These are phyloP conservation scores for Tetracladium marchalianum DNA, from an alignment of 495 filamentous ascomycete genomes.

Conservation along the genomic window DNA sequence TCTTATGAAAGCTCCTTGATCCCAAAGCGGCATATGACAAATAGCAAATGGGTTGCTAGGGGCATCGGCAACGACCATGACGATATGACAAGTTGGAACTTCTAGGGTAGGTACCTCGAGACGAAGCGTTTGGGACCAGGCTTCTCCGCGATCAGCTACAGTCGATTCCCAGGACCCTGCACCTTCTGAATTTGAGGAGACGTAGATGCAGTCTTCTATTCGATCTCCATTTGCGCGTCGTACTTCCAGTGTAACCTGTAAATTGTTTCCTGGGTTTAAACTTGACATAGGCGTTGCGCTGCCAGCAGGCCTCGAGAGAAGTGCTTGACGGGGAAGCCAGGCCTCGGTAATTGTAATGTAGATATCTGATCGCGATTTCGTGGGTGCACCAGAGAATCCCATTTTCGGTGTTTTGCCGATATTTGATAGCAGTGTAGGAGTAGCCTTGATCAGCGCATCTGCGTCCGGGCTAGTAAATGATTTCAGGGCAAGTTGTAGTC, in stretches of 20 bases:
- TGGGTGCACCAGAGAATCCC: constrained; percentile 90
- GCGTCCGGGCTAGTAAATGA: constrained; percentile 68
- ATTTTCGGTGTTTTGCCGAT: constrained; percentile 74
- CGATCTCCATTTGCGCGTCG: constrained; percentile 66
- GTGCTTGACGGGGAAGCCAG: constrained; percentile 60
- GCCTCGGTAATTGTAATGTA: constrained; percentile 79
- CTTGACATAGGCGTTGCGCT: constrained; percentile 61
- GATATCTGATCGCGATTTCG: constrained; percentile 81
- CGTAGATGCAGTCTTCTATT: constrained; percentile 77
- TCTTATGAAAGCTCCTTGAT: constrained; percentile 78
- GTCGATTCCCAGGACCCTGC: constrained; percentile 82
- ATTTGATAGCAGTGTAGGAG: constrained; percentile 78
- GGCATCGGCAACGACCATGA: constrained; percentile 79
- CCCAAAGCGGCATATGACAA: constrained; percentile 90
- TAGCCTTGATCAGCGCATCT: constrained; percentile 68
- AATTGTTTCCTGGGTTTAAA: constrained; percentile 52
- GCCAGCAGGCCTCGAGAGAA: constrained; percentile 69
- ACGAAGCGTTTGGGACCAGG: constrained; percentile 81
- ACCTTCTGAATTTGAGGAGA: constrained; percentile 65
- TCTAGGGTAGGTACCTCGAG: constrained; percentile 72
- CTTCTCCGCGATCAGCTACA: constrained; percentile 62
- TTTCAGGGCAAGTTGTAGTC: constrained; percentile 65
- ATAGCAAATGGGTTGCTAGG: constrained; percentile 82
- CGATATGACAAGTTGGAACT: constrained; percentile 74
- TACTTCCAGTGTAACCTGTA: constrained; percentile 87